phyloP scores from a whole-genome alignment of 345 rosid species.

The Cardamine resedifolia region DNA sequence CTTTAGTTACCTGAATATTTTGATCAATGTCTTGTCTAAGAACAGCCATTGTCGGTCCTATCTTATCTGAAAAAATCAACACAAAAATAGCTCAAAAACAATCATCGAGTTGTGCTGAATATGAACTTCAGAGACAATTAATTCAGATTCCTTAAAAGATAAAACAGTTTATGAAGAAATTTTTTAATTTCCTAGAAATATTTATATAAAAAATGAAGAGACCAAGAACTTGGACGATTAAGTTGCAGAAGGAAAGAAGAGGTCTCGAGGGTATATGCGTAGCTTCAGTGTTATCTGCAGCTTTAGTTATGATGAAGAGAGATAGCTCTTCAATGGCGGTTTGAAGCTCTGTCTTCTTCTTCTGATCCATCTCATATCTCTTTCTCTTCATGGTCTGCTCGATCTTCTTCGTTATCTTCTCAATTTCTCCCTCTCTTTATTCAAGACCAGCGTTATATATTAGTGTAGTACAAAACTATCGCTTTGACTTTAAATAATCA shows the following conservation, averaged over 20 bases:
- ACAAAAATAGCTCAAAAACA: slow-evolving; percentile 2
- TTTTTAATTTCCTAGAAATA: neutral
- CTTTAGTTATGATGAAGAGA: slow-evolving; percentile 41
- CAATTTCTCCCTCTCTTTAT: neutral
- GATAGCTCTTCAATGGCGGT: slow-evolving; percentile 82
- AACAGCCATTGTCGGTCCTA: slow-evolving; percentile 96
- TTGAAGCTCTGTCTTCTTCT: slow-evolving; percentile 61
- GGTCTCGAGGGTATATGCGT: slow-evolving; percentile 60
- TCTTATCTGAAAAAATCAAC: slow-evolving; percentile 68
- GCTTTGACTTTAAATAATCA: slow-evolving; percentile 35
- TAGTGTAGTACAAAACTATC: slow-evolving; percentile 18
- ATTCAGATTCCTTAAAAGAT: neutral
- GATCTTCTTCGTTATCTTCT: neutral
- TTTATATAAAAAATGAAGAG: slow-evolving; percentile 11
- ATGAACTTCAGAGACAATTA: neutral
- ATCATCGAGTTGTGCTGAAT: slow-evolving; percentile 7
- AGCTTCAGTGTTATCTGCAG: slow-evolving; percentile 37
- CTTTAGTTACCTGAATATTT: slow-evolving; percentile 65
- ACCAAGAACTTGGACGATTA: slow-evolving; percentile 93
- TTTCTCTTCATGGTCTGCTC: slow-evolving; percentile 58
- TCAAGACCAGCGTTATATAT: neutral
- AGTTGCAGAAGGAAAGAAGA: slow-evolving; percentile 61
- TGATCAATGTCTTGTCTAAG: slow-evolving; percentile 83
- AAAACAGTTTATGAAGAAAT: neutral
- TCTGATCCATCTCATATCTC: slow-evolving; percentile 51